Evolutionary conservation across 2,329 filamentous ascomycete genomes (phyloP).

Genomic region (Aspergillus fructus): DNA sequence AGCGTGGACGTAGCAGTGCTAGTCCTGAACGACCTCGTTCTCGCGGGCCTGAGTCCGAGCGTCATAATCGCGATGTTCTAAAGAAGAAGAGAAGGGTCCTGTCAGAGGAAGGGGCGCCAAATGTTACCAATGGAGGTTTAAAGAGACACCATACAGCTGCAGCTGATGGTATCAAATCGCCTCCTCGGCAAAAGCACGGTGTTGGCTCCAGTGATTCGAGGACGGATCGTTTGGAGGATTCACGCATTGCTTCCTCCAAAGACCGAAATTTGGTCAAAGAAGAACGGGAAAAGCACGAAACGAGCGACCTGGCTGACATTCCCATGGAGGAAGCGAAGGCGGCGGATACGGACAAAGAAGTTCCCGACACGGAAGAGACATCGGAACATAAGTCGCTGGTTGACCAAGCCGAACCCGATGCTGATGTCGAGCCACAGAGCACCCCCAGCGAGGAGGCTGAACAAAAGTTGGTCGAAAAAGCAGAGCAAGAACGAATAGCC

Average conservation of each 20-base stretch:
- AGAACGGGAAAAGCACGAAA: slow-evolving; percentile 31
- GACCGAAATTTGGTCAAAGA: slow-evolving; percentile 30
- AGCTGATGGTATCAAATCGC: slow-evolving; percentile 20
- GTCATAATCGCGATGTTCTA: slow-evolving; percentile 32
- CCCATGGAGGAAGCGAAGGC: slow-evolving; percentile 31
- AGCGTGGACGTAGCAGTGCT: slow-evolving; percentile 42
- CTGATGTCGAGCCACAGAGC: neutral
- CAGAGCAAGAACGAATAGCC: slow-evolving; percentile 32
- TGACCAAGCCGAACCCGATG: neutral
- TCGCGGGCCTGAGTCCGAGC: slow-evolving; percentile 32
- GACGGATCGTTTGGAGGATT: slow-evolving; percentile 16
- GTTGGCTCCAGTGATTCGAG: slow-evolving; percentile 19
- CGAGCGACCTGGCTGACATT: slow-evolving; percentile 28
- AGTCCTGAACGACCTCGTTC: slow-evolving; percentile 42
- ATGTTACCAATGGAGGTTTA: slow-evolving; percentile 29
- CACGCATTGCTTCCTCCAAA: slow-evolving; percentile 14
- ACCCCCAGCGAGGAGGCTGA: neutral
- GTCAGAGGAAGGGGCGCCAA: slow-evolving; percentile 38
- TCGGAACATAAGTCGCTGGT: neutral
- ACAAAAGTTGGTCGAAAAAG: slow-evolving; percentile 23
- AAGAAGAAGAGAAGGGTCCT: slow-evolving; percentile 47
- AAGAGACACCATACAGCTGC: slow-evolving; percentile 27
- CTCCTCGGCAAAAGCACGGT: slow-evolving; percentile 19
- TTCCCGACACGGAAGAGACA: slow-evolving; percentile 20
- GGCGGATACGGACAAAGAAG: slow-evolving; percentile 27